phyloP scores from a whole-genome alignment of 352 stramenopile species.

The Phytopythium sindhum region DNA sequence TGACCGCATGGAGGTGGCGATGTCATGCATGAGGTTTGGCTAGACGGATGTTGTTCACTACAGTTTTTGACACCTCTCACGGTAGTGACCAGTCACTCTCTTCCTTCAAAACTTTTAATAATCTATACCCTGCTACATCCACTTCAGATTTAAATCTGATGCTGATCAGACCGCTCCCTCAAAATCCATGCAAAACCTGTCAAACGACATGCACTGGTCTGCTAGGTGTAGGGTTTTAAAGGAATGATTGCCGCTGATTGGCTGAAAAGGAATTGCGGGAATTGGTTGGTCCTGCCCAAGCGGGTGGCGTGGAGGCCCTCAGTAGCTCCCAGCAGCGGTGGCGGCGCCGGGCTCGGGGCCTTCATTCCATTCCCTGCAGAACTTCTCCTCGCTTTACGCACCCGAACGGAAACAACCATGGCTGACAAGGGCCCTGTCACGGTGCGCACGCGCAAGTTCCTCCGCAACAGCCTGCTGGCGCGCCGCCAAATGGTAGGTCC shows the following conservation, averaged over 20 bases:
- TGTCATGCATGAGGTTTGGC: too few species aligned
- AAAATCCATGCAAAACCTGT: neutral
- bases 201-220: neutral
- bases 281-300: constrained; percentile 80
- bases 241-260: constrained; percentile 8
- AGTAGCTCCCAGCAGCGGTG: neutral
- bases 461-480: constrained; percentile 96
- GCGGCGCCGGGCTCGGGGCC: constrained; percentile 8
- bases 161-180: neutral
- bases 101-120: neutral
- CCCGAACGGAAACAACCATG: constrained; percentile 87
- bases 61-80: too few species aligned
- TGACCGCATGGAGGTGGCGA: too few species aligned
- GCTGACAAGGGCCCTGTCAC: constrained; percentile 94
- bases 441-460: constrained; percentile 99
- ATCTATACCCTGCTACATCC: neutral
- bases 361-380: constrained; percentile 65
- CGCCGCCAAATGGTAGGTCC: constrained; percentile 95
- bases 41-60: too few species aligned
- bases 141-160: neutral
- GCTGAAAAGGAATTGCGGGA: constrained; percentile 9
- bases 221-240: neutral
- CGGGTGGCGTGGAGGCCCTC: constrained; percentile 13
- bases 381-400: constrained; percentile 49
- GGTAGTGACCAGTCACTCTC: neutral